Conservation (phyloP, 78 protist species). For the Cavenderia fasciculata region DNA sequence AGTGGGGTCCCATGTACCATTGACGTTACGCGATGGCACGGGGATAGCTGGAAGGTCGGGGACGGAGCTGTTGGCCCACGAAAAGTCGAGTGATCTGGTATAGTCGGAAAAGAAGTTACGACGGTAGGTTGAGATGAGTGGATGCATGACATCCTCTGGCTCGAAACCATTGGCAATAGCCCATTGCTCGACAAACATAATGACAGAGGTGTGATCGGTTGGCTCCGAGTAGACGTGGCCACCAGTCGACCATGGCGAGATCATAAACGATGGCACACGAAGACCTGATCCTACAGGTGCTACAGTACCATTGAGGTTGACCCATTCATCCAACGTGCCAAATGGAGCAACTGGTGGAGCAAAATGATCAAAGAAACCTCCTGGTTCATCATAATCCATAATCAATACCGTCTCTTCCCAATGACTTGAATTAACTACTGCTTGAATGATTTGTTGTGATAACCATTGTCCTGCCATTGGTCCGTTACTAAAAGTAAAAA, state of each 20-base stretch:
- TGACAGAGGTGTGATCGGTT: conserved; percentile 33
- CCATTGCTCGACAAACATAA: conserved; percentile 21
- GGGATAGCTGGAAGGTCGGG: conserved; percentile 12
- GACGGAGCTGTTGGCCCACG: neutral
- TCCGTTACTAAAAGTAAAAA: neutral
- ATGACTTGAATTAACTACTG: neutral
- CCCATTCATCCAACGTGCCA: conserved; percentile 26
- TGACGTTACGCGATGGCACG: neutral
- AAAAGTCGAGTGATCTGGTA: conserved; percentile 12
- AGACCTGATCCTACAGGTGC: conserved; percentile 22
- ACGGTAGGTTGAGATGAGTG: conserved; percentile 17
- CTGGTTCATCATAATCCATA: conserved; percentile 12
- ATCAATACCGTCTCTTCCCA: neutral
- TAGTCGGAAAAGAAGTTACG: conserved; percentile 16
- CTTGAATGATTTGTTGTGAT: neutral
- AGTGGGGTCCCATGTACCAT: conserved; percentile 16
- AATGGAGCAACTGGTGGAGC: conserved; percentile 8
- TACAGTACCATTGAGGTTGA: neutral
- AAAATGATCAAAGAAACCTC: conserved; percentile 19
- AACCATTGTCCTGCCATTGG: conserved; percentile 36
- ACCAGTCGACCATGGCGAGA: conserved; percentile 21
- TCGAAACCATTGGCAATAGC: conserved; percentile 3
- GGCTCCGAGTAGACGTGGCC: conserved; percentile 15
- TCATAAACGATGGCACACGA: conserved; percentile 16
- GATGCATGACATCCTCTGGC: neutral